phyloP scores from a whole-genome alignment of 164 flowering plant species.

The Aristolochia californica region DNA sequence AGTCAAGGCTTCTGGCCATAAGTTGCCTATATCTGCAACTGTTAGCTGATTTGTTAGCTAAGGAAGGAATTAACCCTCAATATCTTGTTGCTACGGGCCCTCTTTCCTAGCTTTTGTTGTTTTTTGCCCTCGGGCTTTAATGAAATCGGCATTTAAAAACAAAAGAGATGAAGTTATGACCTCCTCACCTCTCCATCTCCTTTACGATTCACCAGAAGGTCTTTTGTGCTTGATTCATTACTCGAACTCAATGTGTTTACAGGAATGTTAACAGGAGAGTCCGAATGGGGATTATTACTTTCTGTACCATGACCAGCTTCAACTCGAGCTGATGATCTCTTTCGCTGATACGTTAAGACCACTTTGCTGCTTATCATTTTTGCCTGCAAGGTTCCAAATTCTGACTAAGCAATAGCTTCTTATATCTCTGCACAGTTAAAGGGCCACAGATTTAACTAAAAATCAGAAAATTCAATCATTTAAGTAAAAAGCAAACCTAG shows the following conservation, averaged over 20 bases:
- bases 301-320: constrained; percentile 1
- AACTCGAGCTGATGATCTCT: not conserved
- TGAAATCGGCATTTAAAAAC: too few species aligned
- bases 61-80: too few species aligned
- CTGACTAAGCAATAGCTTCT: not conserved
- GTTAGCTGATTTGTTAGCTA: too few species aligned
- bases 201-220: not conserved
- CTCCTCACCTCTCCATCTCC: constrained; percentile 2
- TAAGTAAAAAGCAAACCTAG: too few species aligned
- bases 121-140: too few species aligned
- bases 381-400: not conserved
- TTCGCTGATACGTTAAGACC: constrained; percentile 8
- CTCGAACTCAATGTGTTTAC: not conserved
- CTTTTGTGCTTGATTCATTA: constrained; percentile 1
- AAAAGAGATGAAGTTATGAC: too few species aligned
- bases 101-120: too few species aligned
- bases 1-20: too few species aligned
- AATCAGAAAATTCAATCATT: too few species aligned
- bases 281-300: not conserved
- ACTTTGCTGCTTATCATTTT: constrained; percentile 9
- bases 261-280: not conserved
- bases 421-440: not conserved
- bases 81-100: too few species aligned
- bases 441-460: too few species aligned
- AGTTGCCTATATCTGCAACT: too few species aligned